Base-by-base conservation (phyloP, 2,329 filamentous ascomycete genomes). In the Fusarium annulatum region DNA sequence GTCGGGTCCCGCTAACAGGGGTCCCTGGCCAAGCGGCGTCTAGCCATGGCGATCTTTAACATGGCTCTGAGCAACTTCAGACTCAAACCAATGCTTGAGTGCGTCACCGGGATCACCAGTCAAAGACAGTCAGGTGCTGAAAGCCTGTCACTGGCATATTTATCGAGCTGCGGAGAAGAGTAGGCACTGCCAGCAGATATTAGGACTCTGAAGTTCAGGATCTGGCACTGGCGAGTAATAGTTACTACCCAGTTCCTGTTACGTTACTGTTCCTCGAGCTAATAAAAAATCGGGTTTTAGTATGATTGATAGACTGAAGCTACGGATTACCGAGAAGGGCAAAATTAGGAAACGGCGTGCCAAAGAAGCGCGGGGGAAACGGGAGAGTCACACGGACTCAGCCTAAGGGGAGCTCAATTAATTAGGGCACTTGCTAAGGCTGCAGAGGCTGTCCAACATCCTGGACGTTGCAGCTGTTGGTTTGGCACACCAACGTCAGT, bases 1-100 rank as follows among this genome's bases (percentile, higher is more conserved):
- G 67, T 73, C 75, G 76, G 76, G 76, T 69, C 61, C 49, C 49
- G 56, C 46, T 62, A 51, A 66, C 72, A 69, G 53, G 67, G 63
- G 38, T 12, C 49, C 66, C 63, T 38, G 12, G 67, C 46, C 45
- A 18, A 30, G 45, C 23, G 28, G 53, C 46, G 42, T 49, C 55
- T 52, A 63, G 38, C 58, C 34, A 67, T 65, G 74, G 46, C 67
- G 69, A 73, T 76, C 74, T 67, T 58, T 49, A 59, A 60, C 45
- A 49, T 66, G 62, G 48, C 42, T 61, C 48, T 56, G 58, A 39
- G 45, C 39, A 58, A 43, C 41, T 45, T 43, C 33, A 51, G 26
- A 49, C 48, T 61, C 53, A 36, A 39, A 16, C 55, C 53, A 38
- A 53, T 72, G 57, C 23, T 33, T 55, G 46, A 39, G 53, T 58